phyloP scores from a whole-genome alignment of 768 basidiomycete genomes.

The Tylopilus rubrobrunneus region DNA sequence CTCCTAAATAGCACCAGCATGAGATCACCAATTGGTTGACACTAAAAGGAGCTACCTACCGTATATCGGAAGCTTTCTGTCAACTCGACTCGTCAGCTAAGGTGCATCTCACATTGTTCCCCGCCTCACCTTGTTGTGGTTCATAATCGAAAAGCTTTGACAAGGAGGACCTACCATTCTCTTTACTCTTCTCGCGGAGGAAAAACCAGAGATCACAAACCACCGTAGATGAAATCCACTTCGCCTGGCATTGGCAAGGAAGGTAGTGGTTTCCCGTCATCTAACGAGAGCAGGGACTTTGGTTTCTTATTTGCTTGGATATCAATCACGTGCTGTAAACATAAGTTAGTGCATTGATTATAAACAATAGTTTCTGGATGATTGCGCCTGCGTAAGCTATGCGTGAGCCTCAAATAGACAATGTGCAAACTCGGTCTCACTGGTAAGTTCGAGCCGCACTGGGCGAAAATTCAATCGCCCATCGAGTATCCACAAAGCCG shows the following conservation, averaged over 20 bases:
- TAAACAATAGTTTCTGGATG: conserved; percentile 59
- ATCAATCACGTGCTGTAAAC: conserved; percentile 58
- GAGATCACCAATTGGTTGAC: background rate
- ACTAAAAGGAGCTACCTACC: conserved; percentile 33
- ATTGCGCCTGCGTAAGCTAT: conserved; percentile 45
- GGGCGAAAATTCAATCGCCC: conserved; percentile 64
- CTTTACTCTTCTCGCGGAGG: background rate
- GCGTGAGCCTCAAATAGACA: background rate
- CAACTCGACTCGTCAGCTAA: conserved; percentile 1
- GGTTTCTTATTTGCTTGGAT: conserved; percentile 39
- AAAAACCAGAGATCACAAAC: conserved; percentile 34
- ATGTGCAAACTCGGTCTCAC: conserved; percentile 34
- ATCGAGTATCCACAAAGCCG: conserved; percentile 57
- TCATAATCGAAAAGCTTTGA: conserved; percentile 66
- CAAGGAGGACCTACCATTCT: conserved; percentile 61
- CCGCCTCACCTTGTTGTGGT: conserved; percentile 51
- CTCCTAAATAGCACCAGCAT: conserved; percentile 36
- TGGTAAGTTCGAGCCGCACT: conserved; percentile 61
- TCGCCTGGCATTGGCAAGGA: conserved; percentile 55
- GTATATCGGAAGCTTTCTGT: conserved; percentile 57
- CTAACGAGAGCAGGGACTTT: conserved; percentile 38
- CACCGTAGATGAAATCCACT: conserved; percentile 72
- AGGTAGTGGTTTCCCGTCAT: conserved; percentile 36
- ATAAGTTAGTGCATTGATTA: conserved; percentile 57
- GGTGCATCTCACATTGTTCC: background rate